Conservation (phyloP, 2,329 filamentous ascomycete genomes). For the Fusarium anguioides region DNA sequence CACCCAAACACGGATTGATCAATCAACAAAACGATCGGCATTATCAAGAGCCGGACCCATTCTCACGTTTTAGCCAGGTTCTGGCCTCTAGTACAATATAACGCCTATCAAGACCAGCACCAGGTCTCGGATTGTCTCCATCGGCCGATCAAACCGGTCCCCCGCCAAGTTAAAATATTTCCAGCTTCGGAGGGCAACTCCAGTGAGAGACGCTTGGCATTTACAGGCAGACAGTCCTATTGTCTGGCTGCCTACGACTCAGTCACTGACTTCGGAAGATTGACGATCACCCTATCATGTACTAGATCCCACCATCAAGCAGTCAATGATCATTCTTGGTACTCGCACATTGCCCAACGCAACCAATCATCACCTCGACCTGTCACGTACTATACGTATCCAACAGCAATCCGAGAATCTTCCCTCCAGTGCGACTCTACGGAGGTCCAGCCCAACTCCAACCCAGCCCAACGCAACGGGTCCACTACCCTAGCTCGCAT, state of each 20-base stretch:
- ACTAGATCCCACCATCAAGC: slow-evolving; percentile 7
- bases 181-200: slow-evolving; percentile 30
- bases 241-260: slow-evolving; percentile 17
- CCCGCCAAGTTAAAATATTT: slow-evolving; percentile 29
- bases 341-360: slow-evolving; percentile 2
- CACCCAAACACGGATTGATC: not conserved
- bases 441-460: slow-evolving; percentile 25
- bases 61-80: slow-evolving; percentile 25
- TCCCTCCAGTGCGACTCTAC: not conserved
- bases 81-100: slow-evolving; percentile 4
- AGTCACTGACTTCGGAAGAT: slow-evolving; percentile 10
- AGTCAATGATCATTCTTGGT: not conserved
- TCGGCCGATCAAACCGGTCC: slow-evolving; percentile 44
- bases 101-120: slow-evolving; percentile 3
- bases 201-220: slow-evolving; percentile 20
- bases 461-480: slow-evolving; percentile 32
- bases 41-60: slow-evolving; percentile 17
- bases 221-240: not conserved
- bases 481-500: slow-evolving; percentile 32
- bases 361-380: slow-evolving; percentile 23
- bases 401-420: slow-evolving; percentile 23
- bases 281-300: not conserved
- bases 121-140: slow-evolving; percentile 16
- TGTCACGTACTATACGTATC: not conserved
- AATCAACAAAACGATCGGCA: slow-evolving; percentile 25